phyloP scores from a whole-genome alignment of 257 asterid genomes.

The Petunia secreta region DNA sequence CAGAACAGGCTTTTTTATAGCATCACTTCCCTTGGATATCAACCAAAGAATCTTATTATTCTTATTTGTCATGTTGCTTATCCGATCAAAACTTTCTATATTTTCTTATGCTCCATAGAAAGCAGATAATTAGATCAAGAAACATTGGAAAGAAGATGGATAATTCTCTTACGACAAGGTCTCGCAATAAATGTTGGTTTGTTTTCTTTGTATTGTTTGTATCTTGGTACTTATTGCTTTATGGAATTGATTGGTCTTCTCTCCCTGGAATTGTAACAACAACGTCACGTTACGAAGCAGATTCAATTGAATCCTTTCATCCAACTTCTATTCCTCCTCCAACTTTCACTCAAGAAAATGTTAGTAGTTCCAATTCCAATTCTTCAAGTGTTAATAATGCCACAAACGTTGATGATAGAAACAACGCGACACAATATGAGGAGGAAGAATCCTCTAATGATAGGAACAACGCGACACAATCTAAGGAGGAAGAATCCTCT shows the following conservation, averaged over 20 bases:
- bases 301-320: slow-evolving; percentile 28
- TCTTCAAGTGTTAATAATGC: background rate
- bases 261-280: slow-evolving; percentile 41
- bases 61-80: background rate
- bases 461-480: background rate
- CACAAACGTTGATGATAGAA: slow-evolving; percentile 17
- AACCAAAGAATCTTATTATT: slow-evolving; percentile 1
- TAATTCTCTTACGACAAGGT: slow-evolving; percentile 33
- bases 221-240: slow-evolving; percentile 69
- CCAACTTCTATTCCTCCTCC: slow-evolving; percentile 5
- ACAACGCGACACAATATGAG: background rate
- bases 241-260: slow-evolving; percentile 64
- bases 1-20: background rate
- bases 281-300: slow-evolving; percentile 29
- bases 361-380: background rate
- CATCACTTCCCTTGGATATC: slow-evolving; percentile 22
- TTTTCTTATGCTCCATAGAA: slow-evolving; percentile 36
- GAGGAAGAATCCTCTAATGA: background rate
- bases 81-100: background rate
- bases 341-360: background rate
- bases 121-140: slow-evolving; percentile 17
- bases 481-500: background rate
- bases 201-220: slow-evolving; percentile 50
- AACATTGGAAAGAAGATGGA: slow-evolving; percentile 45
- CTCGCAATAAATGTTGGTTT: slow-evolving; percentile 62